These are phyloP conservation scores for Rhodotorula sphaerocarpa DNA, from an alignment of 768 basidiomycete genomes.

Conservation along the genomic window DNA sequence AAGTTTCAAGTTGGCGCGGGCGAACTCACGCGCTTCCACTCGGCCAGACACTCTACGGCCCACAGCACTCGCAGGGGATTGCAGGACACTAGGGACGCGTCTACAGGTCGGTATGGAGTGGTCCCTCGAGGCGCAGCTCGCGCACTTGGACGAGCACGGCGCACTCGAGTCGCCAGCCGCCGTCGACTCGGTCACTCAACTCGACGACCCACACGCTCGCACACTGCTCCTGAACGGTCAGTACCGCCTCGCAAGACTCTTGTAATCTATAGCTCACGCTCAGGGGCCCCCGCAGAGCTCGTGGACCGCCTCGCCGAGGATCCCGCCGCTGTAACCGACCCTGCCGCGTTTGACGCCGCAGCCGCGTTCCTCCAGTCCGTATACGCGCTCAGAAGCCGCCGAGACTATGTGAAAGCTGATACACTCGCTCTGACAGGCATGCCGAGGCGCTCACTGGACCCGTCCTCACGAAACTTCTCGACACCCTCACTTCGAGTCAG, in stretches of 20 bases:
- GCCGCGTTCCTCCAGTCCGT: slow-evolving; percentile 65
- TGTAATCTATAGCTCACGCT: background rate
- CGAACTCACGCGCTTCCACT: no score
- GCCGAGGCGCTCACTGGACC: slow-evolving; percentile 56
- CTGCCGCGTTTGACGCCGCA: slow-evolving; percentile 69
- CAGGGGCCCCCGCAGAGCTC: slow-evolving; percentile 50
- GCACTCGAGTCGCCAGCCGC: background rate
- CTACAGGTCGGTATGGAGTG: slow-evolving; percentile 33
- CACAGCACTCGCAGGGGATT: background rate
- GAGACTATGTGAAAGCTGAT: background rate
- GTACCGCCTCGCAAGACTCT: no score
- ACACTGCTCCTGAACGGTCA: no score
- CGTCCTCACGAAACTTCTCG: slow-evolving; percentile 75
- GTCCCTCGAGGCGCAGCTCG: slow-evolving; percentile 41
- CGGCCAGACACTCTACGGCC: background rate
- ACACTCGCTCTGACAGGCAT: slow-evolving; percentile 40
- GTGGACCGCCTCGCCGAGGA: slow-evolving; percentile 71
- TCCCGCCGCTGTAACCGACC: slow-evolving; percentile 62
- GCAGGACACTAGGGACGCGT: background rate
- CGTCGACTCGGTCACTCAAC: slow-evolving; percentile 9
- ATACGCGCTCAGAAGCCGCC: slow-evolving; percentile 4
- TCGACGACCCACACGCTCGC: slow-evolving; percentile 3
- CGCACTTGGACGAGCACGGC: slow-evolving; percentile 12
- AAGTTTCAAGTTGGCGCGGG: no score
- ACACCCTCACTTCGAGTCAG: slow-evolving; percentile 65